phyloP scores from a whole-genome alignment of 257 asterid species.

The Solanum medicagineum region DNA sequence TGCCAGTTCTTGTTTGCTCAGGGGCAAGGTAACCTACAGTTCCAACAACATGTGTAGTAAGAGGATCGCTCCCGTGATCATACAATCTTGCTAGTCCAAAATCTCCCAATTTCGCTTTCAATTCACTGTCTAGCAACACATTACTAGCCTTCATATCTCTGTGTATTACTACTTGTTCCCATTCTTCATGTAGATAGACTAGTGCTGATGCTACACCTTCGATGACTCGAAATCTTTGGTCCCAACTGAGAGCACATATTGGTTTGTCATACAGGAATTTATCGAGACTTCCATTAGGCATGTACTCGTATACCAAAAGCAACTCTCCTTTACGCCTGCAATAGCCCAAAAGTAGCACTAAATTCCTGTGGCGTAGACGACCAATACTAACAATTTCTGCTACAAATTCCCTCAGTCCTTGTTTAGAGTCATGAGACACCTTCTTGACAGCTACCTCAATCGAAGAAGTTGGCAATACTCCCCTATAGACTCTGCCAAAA shows the following conservation, averaged over 20 bases:
- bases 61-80: not conserved
- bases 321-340: constrained; percentile 48
- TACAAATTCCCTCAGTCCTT: constrained; percentile 51
- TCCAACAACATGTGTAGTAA: constrained; percentile 2
- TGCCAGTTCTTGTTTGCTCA: constrained; percentile 17
- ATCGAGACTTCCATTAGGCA: constrained; percentile 20
- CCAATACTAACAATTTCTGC: constrained; percentile 61
- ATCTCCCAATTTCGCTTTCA: constrained; percentile 16
- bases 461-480: constrained; percentile 24
- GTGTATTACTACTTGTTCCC: constrained; percentile 64
- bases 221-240: not conserved
- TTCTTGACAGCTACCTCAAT: constrained; percentile 42
- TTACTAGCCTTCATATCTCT: constrained; percentile 64
- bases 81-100: not conserved
- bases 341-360: constrained; percentile 46
- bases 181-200: constrained; percentile 45
- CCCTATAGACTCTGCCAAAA: constrained; percentile 36
- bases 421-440: constrained; percentile 51
- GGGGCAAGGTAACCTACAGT: constrained; percentile 41
- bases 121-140: constrained; percentile 36
- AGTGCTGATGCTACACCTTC: constrained; percentile 19
- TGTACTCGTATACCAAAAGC: constrained; percentile 48
- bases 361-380: constrained; percentile 49
- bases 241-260: not conserved
- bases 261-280: constrained; percentile 15